Conservation (phyloP, 352 stramenopile genomes). For the Blastocystis sp. region DNA sequence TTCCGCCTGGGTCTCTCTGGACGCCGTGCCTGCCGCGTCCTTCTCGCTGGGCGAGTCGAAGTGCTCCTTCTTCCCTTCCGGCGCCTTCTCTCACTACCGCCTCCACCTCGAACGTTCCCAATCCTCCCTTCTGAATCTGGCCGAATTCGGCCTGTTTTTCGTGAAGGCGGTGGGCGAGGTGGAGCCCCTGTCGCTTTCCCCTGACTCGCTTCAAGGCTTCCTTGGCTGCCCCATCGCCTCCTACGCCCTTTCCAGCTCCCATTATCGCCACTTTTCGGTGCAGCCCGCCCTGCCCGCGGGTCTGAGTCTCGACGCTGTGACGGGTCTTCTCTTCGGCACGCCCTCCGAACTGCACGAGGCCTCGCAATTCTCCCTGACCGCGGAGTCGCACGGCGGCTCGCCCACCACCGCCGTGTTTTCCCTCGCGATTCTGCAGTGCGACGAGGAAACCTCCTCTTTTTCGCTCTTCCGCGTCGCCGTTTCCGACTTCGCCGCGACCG, state of each 20-base stretch:
- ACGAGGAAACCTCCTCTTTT: background rate
- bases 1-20: background rate
- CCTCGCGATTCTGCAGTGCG: background rate
- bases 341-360: background rate
- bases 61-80: background rate
- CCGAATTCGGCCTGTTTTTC: background rate
- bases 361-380: background rate
- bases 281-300: constrained; percentile 26
- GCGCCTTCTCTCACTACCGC: constrained; percentile 5
- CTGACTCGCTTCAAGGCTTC: background rate
- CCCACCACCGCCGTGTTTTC: background rate
- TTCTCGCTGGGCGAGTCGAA: background rate
- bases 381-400: background rate
- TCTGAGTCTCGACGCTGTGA: constrained; percentile 35
- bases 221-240: background rate
- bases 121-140: background rate
- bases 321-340: constrained; percentile 28
- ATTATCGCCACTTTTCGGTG: constrained; percentile 31
- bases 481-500: background rate
- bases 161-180: background rate
- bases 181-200: background rate
- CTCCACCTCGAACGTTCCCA: background rate
- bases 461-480: background rate
- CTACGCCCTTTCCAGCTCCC: background rate
- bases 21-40: background rate